Percentiles rank a stretch among this genome's conserved stretches.
Evolutionary conservation across 2,329 filamentous ascomycete species (phyloP).

Genomic region (Alternaria postmessia): DNA sequence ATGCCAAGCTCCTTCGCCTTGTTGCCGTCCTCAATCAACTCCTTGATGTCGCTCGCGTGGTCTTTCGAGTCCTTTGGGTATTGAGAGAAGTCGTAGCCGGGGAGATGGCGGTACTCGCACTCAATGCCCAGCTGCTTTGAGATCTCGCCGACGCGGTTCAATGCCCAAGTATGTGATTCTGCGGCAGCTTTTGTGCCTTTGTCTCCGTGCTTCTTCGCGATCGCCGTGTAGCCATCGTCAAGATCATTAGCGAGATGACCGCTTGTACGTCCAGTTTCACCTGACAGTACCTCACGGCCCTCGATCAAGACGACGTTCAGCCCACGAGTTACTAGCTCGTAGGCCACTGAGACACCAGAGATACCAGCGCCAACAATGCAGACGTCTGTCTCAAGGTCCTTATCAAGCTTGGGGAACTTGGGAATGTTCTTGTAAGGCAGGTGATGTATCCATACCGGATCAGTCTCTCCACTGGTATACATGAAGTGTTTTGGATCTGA

Average conservation of each 20-base stretch:
- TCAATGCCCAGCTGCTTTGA: slow-evolving; percentile 60
- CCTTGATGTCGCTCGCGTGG: slow-evolving; percentile 57
- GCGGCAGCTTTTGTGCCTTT: slow-evolving; percentile 59
- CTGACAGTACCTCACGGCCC: slow-evolving; percentile 62
- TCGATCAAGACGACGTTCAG: slow-evolving; percentile 62
- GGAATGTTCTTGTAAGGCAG: slow-evolving; percentile 58
- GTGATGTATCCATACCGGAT: slow-evolving; percentile 63
- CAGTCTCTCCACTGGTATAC: slow-evolving; percentile 60
- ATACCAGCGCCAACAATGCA: slow-evolving; percentile 64
- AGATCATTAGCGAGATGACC: slow-evolving; percentile 64
- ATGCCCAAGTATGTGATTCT: slow-evolving; percentile 64
- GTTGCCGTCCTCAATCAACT: slow-evolving; percentile 57
- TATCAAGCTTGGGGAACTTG: slow-evolving; percentile 53
- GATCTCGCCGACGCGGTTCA: slow-evolving; percentile 62
- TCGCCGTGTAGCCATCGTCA: slow-evolving; percentile 62
- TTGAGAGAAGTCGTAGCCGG: slow-evolving; percentile 61
- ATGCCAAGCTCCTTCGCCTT: slow-evolving; percentile 57
- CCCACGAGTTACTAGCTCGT: slow-evolving; percentile 62
- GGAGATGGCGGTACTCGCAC: slow-evolving; percentile 63
- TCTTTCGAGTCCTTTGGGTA: slow-evolving; percentile 54
- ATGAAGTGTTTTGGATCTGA: slow-evolving; percentile 46
- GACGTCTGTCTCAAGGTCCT: slow-evolving; percentile 58
- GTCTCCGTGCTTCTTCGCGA: slow-evolving; percentile 62
- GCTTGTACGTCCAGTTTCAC: slow-evolving; percentile 63
- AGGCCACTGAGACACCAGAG: slow-evolving; percentile 60